Evolutionary conservation across 257 asterid genomes (phyloP), one percentile per base, ranked within the genome.

Genomic region (Nicotiana undulata): DNA sequence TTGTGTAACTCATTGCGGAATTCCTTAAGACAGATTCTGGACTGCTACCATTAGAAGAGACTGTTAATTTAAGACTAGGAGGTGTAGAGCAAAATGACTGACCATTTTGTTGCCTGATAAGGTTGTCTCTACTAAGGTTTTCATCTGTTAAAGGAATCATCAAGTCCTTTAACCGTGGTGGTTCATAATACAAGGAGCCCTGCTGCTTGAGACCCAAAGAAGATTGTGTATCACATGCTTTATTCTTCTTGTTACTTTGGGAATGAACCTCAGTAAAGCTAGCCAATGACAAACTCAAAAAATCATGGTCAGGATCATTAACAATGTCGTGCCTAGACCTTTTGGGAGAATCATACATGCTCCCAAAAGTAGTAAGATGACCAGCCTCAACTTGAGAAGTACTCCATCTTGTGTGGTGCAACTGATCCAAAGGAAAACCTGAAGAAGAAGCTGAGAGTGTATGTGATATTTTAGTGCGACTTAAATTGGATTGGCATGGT

Each of bases 1-100:
- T 82, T 85, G 85, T 89, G 85, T 92, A 92, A 87, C 90, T 87
- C 88, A 82, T 75, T 18, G 95, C 94, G 1, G 95, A 93, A 85
- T 84, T 88, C 84, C 90, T 93, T 88, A 90, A 81, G 83, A 89
- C 28, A 79, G 88, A 89, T 63, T 87, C 96, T 6, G 97, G 93
- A 83, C 89, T 84, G 67, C 88, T 84, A 84, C 79, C 84, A 56
- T 58, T 83, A 60, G 78, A 55, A 60, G 88, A 85, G 83, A 81
- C 65, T 53, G 76, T 76, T 72, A 85, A 75, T 52, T 90, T 84
- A 85, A 82, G 83, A 75, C 78, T 81, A 60, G 82, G 81, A 17
- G 87, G 80, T 76, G 85, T 80, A 78, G 85, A 84, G 82, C 80
- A 79, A 83, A 80, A 24, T 20, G 63, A 81, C 52, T 29, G 78